phyloP scores from a whole-genome alignment of 2,329 filamentous ascomycete genomes.

The Cladosporium cucumerinum region DNA sequence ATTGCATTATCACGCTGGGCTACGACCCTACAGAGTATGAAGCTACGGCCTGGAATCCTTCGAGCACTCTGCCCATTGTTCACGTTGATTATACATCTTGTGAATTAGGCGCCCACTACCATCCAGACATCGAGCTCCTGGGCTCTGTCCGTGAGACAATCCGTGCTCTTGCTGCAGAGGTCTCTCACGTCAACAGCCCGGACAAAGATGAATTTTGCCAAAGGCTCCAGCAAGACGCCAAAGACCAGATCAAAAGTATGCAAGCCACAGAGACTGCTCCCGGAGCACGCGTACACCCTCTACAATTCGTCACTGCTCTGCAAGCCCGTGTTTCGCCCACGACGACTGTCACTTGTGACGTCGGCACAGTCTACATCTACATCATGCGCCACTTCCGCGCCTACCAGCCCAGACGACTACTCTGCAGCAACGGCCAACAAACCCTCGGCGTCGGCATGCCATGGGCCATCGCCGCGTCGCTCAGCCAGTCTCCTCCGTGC shows the following conservation, averaged over 20 bases:
- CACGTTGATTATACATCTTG: conserved; percentile 44
- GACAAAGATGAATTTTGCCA: conserved; percentile 38
- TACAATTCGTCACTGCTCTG: conserved; percentile 46
- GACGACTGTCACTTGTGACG: conserved; percentile 46
- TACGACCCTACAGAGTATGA: conserved; percentile 51
- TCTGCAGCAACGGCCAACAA: conserved; percentile 50
- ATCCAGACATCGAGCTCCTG: conserved; percentile 43
- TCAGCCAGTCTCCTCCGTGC: conserved; percentile 43
- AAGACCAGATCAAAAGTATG: conserved; percentile 34
- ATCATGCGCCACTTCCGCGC: conserved; percentile 47
- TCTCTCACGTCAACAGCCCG: conserved; percentile 36
- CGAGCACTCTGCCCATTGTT: conserved; percentile 39
- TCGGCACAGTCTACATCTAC: conserved; percentile 51
- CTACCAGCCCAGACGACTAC: conserved; percentile 44
- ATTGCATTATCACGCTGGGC: conserved; percentile 46
- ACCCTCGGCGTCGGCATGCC: conserved; percentile 49
- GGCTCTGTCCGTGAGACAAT: conserved; percentile 44
- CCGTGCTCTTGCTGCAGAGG: conserved; percentile 33
- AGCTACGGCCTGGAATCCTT: conserved; percentile 44
- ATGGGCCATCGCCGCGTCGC: conserved; percentile 48
- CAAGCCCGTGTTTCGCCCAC: conserved; percentile 41
- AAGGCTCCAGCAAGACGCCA: conserved; percentile 37
- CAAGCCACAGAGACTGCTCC: conserved; percentile 22
- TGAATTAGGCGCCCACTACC: conserved; percentile 43
- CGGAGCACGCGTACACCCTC: conserved; percentile 42